Evolutionary conservation across 1,284 basidiomycete genomes (phyloP).

Genomic region (Ustilago lituana): DNA sequence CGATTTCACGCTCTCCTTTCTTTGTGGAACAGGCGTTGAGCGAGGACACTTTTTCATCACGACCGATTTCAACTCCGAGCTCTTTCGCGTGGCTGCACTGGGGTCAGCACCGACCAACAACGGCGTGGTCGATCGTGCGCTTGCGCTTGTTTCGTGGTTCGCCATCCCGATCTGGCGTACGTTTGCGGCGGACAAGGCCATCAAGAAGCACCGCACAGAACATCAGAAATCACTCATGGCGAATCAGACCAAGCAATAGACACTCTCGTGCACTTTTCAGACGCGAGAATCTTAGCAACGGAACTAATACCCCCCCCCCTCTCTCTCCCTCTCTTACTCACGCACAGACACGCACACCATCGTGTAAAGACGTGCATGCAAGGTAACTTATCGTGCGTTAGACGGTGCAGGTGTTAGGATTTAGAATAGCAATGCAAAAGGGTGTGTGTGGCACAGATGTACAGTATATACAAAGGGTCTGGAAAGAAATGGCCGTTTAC

Average conservation of each 20-base stretch:
- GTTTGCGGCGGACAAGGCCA: slow-evolving; percentile 46
- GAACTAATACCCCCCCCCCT: too few relatives aligned
- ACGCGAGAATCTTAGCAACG: too few relatives aligned
- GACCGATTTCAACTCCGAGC: slow-evolving; percentile 55
- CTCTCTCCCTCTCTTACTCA: too few relatives aligned
- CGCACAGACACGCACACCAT: too few relatives aligned
- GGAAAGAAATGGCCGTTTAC: slow-evolving; percentile 5
- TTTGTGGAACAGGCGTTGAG: slow-evolving; percentile 37
- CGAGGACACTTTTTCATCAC: slow-evolving; percentile 59
- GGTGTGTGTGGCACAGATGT: too few relatives aligned
- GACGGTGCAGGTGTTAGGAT: too few relatives aligned
- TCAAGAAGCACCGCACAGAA: slow-evolving; percentile 36
- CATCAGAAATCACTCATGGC: slow-evolving; percentile 17
- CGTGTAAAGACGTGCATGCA: too few relatives aligned
- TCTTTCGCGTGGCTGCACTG: slow-evolving; percentile 56
- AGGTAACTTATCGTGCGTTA: too few relatives aligned
- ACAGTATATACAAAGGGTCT: slow-evolving; percentile 9
- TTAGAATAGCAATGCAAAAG: too few relatives aligned
- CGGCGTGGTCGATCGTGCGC: slow-evolving; percentile 44
- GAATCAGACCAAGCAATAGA: too few relatives aligned
- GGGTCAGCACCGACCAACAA: slow-evolving; percentile 57
- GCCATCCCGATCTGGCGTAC: slow-evolving; percentile 59
- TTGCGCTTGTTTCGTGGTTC: slow-evolving; percentile 41
- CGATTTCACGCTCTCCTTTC: not conserved
- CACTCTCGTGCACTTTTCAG: too few relatives aligned